These are phyloP conservation scores for Wickerhamiella bombiphila DNA, from an alignment of 805 yeast genomes.

Conservation along the genomic window DNA sequence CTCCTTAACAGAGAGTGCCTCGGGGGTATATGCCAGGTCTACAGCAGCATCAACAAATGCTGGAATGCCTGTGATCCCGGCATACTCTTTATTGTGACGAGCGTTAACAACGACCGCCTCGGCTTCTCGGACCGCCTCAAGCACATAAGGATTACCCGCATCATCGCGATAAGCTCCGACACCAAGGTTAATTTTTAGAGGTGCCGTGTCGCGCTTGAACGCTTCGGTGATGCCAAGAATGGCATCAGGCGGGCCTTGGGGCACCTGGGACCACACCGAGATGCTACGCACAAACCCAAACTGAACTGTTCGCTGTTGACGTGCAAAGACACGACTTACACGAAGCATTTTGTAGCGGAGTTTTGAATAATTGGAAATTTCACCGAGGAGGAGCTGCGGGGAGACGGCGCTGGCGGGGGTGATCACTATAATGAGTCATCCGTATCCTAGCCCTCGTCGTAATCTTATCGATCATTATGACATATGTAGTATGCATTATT, in stretches of 20 bases:
- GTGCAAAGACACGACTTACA: not conserved
- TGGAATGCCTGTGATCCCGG: slow-evolving; percentile 70
- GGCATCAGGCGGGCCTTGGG: slow-evolving; percentile 70
- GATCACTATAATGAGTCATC: too few relatives aligned
- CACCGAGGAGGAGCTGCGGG: too few relatives aligned
- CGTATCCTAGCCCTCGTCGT: too few relatives aligned
- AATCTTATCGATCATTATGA: too few relatives aligned
- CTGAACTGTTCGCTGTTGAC: too few relatives aligned
- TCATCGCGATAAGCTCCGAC: slow-evolving; percentile 92
- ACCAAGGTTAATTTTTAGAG: slow-evolving; percentile 42
- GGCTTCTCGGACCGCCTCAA: slow-evolving; percentile 60
- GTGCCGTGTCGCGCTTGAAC: slow-evolving; percentile 45
- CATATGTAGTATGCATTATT: too few relatives aligned
- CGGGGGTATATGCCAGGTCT: slow-evolving; percentile 56
- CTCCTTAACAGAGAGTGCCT: slow-evolving; percentile 39
- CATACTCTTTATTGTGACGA: slow-evolving; percentile 64
- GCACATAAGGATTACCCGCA: slow-evolving; percentile 74
- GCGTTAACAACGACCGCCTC: slow-evolving; percentile 36
- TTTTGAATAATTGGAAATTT: too few relatives aligned
- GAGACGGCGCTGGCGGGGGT: too few relatives aligned
- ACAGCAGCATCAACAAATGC: slow-evolving; percentile 53
- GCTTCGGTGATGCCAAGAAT: slow-evolving; percentile 62
- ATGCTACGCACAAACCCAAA: too few relatives aligned
- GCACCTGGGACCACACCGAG: slow-evolving; percentile 29
- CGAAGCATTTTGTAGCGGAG: not conserved